These are phyloP conservation scores for Paxillus rubicundulus DNA, from an alignment of 768 basidiomycete genomes.

Conservation along the genomic window DNA sequence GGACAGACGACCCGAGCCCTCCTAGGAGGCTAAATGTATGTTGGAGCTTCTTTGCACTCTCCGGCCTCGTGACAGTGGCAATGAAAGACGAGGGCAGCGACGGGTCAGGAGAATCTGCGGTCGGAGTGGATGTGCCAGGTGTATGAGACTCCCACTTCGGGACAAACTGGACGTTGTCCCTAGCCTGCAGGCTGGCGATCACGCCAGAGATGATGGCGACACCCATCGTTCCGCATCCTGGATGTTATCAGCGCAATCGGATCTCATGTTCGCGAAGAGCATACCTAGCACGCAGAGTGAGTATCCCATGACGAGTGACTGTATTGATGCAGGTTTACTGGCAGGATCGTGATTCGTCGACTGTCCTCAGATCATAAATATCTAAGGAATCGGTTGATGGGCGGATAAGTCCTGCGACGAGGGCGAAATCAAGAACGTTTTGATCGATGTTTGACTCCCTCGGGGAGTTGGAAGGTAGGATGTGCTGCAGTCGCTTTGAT, in stretches of 20 bases:
- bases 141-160: constrained; percentile 69
- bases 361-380: no score
- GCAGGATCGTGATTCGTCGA: neutral
- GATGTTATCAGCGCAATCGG: constrained; percentile 16
- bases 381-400: no score
- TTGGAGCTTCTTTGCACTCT: constrained; percentile 67
- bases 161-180: constrained; percentile 23
- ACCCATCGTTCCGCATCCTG: constrained; percentile 99
- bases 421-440: no score
- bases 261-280: constrained; percentile 6
- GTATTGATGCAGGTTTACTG: neutral
- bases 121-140: constrained; percentile 73
- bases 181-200: constrained; percentile 72
- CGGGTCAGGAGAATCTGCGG: constrained; percentile 51
- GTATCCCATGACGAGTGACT: constrained; percentile 67
- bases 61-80: constrained; percentile 81
- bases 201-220: constrained; percentile 93
- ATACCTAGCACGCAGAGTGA: constrained; percentile 85
- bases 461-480: no score
- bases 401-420: no score
- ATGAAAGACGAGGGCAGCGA: constrained; percentile 77
- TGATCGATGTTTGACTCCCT: no score
- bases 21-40: constrained; percentile 59
- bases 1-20: constrained; percentile 59
- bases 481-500: no score